These are phyloP conservation scores for Apiotrichum porosum DNA, from an alignment of 1,284 basidiomycete species.

Conservation along the genomic window DNA sequence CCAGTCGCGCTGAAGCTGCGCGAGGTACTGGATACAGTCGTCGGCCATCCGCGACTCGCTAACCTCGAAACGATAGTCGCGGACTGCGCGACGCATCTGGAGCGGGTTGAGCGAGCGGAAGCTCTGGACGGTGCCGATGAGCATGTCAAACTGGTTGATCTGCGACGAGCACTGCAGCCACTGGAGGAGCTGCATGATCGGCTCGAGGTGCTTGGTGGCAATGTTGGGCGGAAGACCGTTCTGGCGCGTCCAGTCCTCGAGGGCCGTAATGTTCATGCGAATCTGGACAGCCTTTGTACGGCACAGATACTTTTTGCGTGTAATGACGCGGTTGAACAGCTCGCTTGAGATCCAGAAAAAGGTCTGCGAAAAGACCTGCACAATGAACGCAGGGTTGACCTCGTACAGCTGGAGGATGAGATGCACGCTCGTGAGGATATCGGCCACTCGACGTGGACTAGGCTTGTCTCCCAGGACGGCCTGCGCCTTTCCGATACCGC, in stretches of 20 bases:
- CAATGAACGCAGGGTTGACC: conserved; percentile 81
- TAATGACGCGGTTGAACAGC: conserved; percentile 88
- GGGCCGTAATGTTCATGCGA: conserved; percentile 72
- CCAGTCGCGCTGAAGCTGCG: conserved; percentile 93
- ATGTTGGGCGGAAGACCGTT: conserved; percentile 71
- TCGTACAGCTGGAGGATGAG: conserved; percentile 80
- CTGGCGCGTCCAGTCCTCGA: conserved; percentile 85
- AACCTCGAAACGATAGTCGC: conserved; percentile 93
- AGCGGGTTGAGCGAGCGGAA: conserved; percentile 83
- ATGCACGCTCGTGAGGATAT: conserved; percentile 82
- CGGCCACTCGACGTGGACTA: conserved; percentile 63
- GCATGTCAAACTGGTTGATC: conserved; percentile 74
- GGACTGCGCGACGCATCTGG: conserved; percentile 88
- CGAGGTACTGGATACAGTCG: conserved; percentile 88
- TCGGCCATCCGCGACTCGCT: conserved; percentile 88
- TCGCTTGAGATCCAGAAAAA: conserved; percentile 58
- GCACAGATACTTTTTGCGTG: conserved; percentile 88
- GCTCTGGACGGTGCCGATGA: conserved; percentile 84
- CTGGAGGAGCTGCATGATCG: conserved; percentile 76
- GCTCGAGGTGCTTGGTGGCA: conserved; percentile 67
- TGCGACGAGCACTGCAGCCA: conserved; percentile 65
- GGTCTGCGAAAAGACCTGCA: conserved; percentile 91
- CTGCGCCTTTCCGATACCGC: conserved; percentile 17
- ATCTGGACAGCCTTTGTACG: conserved; percentile 86
- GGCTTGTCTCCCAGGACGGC: conserved; percentile 15